A percentile compares a stretch with the other conserved stretches of the same genome.
Evolutionary conservation across 2,329 filamentous ascomycete genomes (phyloP).

Genomic region (Cladosporium velox): DNA sequence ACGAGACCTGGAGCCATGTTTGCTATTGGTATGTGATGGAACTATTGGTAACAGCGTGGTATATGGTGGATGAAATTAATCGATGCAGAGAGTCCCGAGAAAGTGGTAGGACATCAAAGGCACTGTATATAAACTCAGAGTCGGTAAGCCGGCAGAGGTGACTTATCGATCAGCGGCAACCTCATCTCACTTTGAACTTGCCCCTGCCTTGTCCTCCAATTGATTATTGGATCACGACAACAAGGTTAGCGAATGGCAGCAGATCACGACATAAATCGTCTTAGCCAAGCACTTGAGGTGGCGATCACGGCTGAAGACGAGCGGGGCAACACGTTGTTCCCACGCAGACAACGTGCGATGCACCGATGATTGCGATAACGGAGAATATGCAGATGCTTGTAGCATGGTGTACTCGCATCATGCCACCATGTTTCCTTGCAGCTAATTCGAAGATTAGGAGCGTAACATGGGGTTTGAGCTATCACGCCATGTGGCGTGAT

Average conservation of each 20-base stretch:
- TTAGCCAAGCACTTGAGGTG: constrained; percentile 1
- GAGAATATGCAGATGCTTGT: not conserved
- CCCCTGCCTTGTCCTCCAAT: not conserved
- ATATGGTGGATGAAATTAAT: not conserved
- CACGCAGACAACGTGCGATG: constrained; percentile 7
- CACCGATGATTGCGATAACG: not conserved
- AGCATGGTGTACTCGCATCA: not conserved
- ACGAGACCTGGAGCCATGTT: constrained; percentile 48
- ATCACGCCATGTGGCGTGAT: constrained; percentile 19
- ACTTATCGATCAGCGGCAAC: not conserved
- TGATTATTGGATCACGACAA: constrained; percentile 8
- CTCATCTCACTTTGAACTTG: not conserved
- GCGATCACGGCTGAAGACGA: constrained; percentile 14
- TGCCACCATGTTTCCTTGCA: not conserved
- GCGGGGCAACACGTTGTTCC: constrained; percentile 14
- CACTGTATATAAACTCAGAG: constrained; percentile 10
- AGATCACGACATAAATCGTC: constrained; percentile 15
- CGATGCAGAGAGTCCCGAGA: not conserved
- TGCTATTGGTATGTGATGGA: constrained; percentile 6
- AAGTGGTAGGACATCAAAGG: not conserved
- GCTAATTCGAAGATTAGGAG: constrained; percentile 3
- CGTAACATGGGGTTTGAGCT: constrained; percentile 5
- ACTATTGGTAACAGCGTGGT: not conserved
- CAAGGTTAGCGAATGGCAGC: not conserved
- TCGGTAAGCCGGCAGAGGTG: constrained; percentile 14